A percentile compares a stretch with the other conserved stretches of the same genome.
Conservation (phyloP, 2,329 filamentous ascomycete species). For the Cercospora nicotianae region DNA sequence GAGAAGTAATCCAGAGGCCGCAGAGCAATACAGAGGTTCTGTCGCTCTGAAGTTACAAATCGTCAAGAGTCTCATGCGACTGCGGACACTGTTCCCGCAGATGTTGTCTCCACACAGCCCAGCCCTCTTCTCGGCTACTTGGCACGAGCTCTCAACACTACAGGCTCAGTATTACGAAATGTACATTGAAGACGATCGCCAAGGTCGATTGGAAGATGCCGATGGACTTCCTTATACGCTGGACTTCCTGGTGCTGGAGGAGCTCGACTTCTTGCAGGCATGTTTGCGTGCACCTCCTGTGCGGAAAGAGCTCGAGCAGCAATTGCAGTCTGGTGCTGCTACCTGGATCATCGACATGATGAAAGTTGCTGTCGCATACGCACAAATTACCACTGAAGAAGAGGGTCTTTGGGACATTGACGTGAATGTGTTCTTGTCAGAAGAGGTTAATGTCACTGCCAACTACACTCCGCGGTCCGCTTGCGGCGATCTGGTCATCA, state of each 20-base stretch:
- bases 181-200: constrained; percentile 81
- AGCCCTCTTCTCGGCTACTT: constrained; percentile 79
- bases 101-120: constrained; percentile 81
- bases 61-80: constrained; percentile 86
- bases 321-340: constrained; percentile 65
- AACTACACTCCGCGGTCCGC: constrained; percentile 96
- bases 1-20: constrained; percentile 53
- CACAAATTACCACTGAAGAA: constrained; percentile 88
- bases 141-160: constrained; percentile 78
- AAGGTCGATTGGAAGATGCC: constrained; percentile 84
- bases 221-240: constrained; percentile 92
- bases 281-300: constrained; percentile 86
- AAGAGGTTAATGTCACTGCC: constrained; percentile 90
- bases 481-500: constrained; percentile 87
- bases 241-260: constrained; percentile 89
- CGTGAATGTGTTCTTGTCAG: constrained; percentile 89
- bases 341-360: constrained; percentile 87
- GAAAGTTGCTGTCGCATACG: constrained; percentile 79
- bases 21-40: constrained; percentile 74
- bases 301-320: constrained; percentile 80
- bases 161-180: constrained; percentile 74
- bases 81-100: constrained; percentile 78
- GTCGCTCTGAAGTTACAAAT: constrained; percentile 89
- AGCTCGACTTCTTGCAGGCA: constrained; percentile 91
- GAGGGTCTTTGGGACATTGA: constrained; percentile 96